Conservation (phyloP, 1,284 basidiomycete genomes). For the Austroboletus novae-zelandiae region DNA sequence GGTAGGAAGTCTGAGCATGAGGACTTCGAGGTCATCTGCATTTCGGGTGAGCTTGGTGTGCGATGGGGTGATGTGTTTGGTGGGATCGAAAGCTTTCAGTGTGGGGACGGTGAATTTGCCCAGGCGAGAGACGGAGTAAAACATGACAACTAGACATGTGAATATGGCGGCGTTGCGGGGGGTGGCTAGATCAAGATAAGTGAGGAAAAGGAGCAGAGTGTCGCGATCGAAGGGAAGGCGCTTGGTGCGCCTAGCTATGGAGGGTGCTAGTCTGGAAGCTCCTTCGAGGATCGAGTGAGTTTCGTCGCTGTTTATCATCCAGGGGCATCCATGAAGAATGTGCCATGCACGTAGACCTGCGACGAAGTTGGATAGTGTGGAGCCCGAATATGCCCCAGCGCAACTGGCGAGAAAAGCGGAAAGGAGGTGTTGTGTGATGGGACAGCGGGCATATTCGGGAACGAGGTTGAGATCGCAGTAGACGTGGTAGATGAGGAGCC, state of each 20-base stretch:
- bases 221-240: background rate
- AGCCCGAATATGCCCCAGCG: conserved; percentile 22
- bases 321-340: too few relatives aligned
- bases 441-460: conserved; percentile 19
- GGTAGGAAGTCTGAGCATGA: too few relatives aligned
- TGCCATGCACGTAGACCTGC: too few relatives aligned
- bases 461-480: conserved; percentile 29
- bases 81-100: too few relatives aligned
- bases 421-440: conserved; percentile 9
- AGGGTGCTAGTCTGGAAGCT: too few relatives aligned
- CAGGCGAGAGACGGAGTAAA: background rate
- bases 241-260: too few relatives aligned
- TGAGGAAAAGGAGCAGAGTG: background rate
- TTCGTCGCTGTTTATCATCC: too few relatives aligned
- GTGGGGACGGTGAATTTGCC: too few relatives aligned
- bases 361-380: background rate
- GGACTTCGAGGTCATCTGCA: too few relatives aligned
- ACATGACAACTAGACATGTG: background rate
- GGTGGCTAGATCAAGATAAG: background rate
- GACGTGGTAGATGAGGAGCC: conserved; percentile 32
- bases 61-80: too few relatives aligned
- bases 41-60: too few relatives aligned
- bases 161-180: background rate
- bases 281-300: too few relatives aligned
- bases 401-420: conserved; percentile 16